Base-by-base conservation (phyloP, 176 grass and related monocot species). In the Paspalum notatum region DNA sequence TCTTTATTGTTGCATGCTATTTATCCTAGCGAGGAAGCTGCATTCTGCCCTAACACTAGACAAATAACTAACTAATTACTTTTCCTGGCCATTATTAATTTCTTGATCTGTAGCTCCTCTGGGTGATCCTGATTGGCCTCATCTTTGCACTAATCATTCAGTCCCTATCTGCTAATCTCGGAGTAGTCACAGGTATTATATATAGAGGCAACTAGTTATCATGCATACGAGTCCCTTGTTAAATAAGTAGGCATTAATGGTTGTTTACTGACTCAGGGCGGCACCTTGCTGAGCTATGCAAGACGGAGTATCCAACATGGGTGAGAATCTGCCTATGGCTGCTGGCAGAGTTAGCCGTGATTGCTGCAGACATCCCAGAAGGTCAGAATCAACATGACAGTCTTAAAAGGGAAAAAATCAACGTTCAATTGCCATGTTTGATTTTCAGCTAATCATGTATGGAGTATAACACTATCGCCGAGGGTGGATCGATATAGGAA, bases 311-410 rank as follows among this genome's bases (percentile, higher is more conserved):
- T 82, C 85, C 92, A 14, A 62, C 50, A 42, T 89, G 57, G 61
- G 82, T 98, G 42, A 94, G 66, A 39, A 83, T 81, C 62, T 94
- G 83, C 70, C 71, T 94, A 12, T 98, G 92, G 88, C 41, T 94
- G 75, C 68, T 92, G 0, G 90, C 92, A 9, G 95, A 98, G 71
- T 40, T 98, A 62, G 92, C 92, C 55, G 92, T 98, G 39, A 92
- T 92, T n/a, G 90, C 92, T 57, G 92, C 95, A 51, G 92, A 94
- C 43, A 92, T 98, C 20, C 95, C 90, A 20, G 92, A 94, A 91
- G 91, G 88, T 89, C 15, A 62, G 56, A 8, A 32, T 54, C 7
- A 60, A 32, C 14, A 26, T 45, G 7, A 9, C 26, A 16, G 1
- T 45, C 39, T 22, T 45, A 9, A 12, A 81, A 24, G 45, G 17